phyloP scores from a whole-genome alignment of 371 early-diverging fungal species.

The Dentiscutata heterogama region DNA sequence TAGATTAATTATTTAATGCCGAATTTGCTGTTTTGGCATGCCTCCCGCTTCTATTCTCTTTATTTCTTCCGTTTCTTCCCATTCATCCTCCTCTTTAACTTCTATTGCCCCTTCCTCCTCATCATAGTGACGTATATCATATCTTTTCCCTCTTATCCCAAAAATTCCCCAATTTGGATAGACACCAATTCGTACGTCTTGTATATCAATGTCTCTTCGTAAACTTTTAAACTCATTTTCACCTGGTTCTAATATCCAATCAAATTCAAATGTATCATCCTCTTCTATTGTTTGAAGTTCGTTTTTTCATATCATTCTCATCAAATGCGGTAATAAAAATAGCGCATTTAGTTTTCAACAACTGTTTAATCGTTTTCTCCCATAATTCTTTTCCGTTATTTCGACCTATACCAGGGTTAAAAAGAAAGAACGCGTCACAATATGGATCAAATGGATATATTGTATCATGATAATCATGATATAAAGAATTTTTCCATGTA shows the following conservation, averaged over 20 bases:
- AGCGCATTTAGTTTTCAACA: slow-evolving; percentile 84
- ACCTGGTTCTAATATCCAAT: slow-evolving; percentile 81
- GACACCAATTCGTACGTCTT: slow-evolving; percentile 78
- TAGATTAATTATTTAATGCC: no score
- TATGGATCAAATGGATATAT: slow-evolving; percentile 81
- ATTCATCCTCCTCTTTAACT: not conserved
- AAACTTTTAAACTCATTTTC: slow-evolving; percentile 78
- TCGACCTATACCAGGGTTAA: slow-evolving; percentile 83
- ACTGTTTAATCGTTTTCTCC: slow-evolving; percentile 75
- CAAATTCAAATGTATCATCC: slow-evolving; percentile 66
- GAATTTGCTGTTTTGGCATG: no score
- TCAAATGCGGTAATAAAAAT: slow-evolving; percentile 86
- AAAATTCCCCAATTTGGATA: slow-evolving; percentile 87
- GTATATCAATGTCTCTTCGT: slow-evolving; percentile 80
- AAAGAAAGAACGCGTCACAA: slow-evolving; percentile 84
- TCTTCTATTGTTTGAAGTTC: slow-evolving; percentile 74
- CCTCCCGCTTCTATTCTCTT: not conserved
- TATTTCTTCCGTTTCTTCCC: not conserved
- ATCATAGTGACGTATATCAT: slow-evolving; percentile 70
- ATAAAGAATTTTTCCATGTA: slow-evolving; percentile 60
- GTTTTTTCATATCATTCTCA: slow-evolving; percentile 69
- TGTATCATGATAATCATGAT: slow-evolving; percentile 59
- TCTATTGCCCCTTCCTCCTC: not conserved
- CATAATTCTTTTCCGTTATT: slow-evolving; percentile 69
- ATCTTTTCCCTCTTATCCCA: slow-evolving; percentile 86